Evolutionary conservation across 306 rosid species (phyloP).

Genomic region (Cicer arietinum): DNA sequence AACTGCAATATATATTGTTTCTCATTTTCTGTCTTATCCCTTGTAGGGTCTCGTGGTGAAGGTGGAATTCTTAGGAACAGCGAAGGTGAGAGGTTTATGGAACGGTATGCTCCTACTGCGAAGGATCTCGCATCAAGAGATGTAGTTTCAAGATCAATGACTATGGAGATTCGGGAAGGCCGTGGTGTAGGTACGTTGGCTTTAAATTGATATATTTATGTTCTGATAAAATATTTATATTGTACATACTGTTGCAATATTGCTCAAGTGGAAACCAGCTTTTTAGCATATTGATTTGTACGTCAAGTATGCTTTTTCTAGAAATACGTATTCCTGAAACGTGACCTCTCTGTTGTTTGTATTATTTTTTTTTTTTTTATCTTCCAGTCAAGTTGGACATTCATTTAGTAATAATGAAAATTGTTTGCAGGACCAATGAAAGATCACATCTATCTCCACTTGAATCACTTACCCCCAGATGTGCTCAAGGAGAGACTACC

Average conservation of each 20-base stretch:
- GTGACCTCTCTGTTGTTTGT: slow-evolving; percentile 25
- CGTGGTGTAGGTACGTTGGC: slow-evolving; percentile 85
- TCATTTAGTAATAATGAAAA: slow-evolving; percentile 29
- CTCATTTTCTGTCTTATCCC: slow-evolving; percentile 30
- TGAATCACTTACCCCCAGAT: slow-evolving; percentile 99
- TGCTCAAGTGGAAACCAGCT: background rate
- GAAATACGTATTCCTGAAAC: slow-evolving; percentile 13
- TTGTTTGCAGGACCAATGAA: slow-evolving; percentile 82
- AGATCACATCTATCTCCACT: slow-evolving; percentile 98
- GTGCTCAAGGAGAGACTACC: slow-evolving; percentile 99
- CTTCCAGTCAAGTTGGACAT: slow-evolving; percentile 31
- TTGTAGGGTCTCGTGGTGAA: slow-evolving; percentile 87
- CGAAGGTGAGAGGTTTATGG: slow-evolving; percentile 95
- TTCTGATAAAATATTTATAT: slow-evolving; percentile 1
- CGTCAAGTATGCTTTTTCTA: slow-evolving; percentile 12
- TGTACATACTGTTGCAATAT: background rate
- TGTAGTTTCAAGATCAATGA: slow-evolving; percentile 91
- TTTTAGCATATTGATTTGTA: slow-evolving; percentile 8
- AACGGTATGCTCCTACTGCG: slow-evolving; percentile 91
- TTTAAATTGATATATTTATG: background rate
- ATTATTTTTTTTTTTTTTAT: background rate
- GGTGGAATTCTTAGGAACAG: slow-evolving; percentile 95
- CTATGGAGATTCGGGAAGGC: slow-evolving; percentile 94
- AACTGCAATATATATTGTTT: slow-evolving; percentile 26
- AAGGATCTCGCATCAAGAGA: slow-evolving; percentile 97